Percentiles rank a stretch among this genome's conserved stretches.
phyloP scores from a whole-genome alignment of 2,329 filamentous ascomycete species.

The Falciphora oryzae region DNA sequence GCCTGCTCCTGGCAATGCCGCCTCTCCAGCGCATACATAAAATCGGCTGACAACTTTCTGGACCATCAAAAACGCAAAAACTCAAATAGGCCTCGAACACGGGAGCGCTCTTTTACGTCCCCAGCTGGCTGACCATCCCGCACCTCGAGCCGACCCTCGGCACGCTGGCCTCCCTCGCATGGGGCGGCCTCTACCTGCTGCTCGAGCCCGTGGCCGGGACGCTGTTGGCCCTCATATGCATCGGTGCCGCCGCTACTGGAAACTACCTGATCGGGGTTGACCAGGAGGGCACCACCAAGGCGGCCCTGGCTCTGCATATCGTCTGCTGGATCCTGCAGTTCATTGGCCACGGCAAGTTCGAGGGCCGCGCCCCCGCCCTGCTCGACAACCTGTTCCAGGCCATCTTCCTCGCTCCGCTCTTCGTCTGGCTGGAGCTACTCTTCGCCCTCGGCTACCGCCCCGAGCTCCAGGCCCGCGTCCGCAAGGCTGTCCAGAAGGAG shows the following conservation, averaged over 20 bases:
- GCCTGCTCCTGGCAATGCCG: constrained; percentile 11
- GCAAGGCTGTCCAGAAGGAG: constrained; percentile 69
- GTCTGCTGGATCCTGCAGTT: constrained; percentile 86
- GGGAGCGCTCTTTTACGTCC: constrained; percentile 57
- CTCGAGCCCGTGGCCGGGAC: constrained; percentile 91
- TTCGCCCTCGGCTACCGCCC: constrained; percentile 88
- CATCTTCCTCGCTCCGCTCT: constrained; percentile 87
- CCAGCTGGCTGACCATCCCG: constrained; percentile 60
- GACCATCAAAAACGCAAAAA: constrained; percentile 13
- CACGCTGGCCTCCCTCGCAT: constrained; percentile 60
- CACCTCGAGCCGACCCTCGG: constrained; percentile 62
- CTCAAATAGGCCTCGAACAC: constrained; percentile 51
- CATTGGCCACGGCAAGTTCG: constrained; percentile 82
- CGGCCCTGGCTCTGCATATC: constrained; percentile 62
- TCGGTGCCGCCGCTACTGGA: constrained; percentile 66
- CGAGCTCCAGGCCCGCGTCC: constrained; percentile 75
- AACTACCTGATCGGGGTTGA: constrained; percentile 66
- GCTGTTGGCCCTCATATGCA: constrained; percentile 67
- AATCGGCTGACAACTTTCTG: not conserved
- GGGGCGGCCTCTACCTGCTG: constrained; percentile 77
- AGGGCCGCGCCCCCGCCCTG: constrained; percentile 80
- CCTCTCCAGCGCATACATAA: not conserved
- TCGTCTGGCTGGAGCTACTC: constrained; percentile 92
- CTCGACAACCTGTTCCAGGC: constrained; percentile 91
- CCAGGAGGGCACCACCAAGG: constrained; percentile 42